Percentiles rank a stretch among this genome's conserved stretches.
phyloP scores from a whole-genome alignment of 106 monocot genomes.

The Platanthera guangdongensis region DNA sequence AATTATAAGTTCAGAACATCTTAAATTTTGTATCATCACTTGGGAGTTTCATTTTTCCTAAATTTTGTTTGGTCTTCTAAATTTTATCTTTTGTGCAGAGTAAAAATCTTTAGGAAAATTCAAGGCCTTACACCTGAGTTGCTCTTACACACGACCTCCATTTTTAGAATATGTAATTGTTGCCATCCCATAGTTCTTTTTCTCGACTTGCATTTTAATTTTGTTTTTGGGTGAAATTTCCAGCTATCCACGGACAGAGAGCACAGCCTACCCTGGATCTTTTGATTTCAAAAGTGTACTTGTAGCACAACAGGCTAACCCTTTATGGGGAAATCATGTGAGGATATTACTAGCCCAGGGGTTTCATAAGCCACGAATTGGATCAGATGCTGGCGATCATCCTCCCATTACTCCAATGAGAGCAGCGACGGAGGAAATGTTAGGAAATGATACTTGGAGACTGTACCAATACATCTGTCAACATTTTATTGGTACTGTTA shows the following conservation, averaged over 20 bases:
- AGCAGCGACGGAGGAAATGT: slow-evolving; percentile 73
- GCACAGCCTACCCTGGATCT: slow-evolving; percentile 87
- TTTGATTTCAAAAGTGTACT: slow-evolving; percentile 79
- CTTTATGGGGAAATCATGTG: slow-evolving; percentile 64
- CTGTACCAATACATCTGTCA: slow-evolving; percentile 91
- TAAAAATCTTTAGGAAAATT: background rate
- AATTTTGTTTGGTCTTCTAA: too few relatives aligned
- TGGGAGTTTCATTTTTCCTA: too few relatives aligned
- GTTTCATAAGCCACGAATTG: slow-evolving; percentile 62
- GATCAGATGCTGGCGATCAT: slow-evolving; percentile 93
- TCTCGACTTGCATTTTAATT: background rate
- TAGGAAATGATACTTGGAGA: slow-evolving; percentile 94
- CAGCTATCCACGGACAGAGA: slow-evolving; percentile 99
- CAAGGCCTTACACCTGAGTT: background rate
- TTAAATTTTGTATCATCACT: too few relatives aligned
- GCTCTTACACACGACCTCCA: background rate
- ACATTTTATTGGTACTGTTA: slow-evolving; percentile 85
- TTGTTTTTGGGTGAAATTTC: background rate
- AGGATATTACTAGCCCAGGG: slow-evolving; percentile 51
- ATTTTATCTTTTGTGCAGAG: background rate
- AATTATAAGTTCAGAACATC: too few relatives aligned
- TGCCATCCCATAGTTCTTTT: background rate
- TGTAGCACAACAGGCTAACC: slow-evolving; percentile 40
- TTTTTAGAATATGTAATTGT: background rate
- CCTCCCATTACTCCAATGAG: slow-evolving; percentile 93